phyloP scores from a whole-genome alignment of 176 grass and related monocot species.

The Thinopyrum elongatum region DNA sequence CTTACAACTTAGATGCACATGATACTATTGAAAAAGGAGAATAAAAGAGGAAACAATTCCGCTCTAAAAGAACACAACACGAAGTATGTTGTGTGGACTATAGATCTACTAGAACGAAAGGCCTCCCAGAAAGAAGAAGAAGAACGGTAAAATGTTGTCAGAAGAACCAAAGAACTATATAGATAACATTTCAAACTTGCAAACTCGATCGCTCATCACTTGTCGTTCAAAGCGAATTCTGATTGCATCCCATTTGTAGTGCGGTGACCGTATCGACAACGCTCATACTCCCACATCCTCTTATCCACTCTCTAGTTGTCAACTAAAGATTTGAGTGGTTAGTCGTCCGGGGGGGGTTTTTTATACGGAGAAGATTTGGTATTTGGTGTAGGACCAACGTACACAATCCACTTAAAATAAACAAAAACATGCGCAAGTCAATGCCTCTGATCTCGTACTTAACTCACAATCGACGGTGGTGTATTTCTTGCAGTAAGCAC shows the following conservation, averaged over 20 bases:
- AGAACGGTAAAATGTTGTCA: not conserved
- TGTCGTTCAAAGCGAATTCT: not conserved
- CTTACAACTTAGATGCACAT: too few relatives aligned
- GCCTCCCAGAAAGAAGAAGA: too few relatives aligned
- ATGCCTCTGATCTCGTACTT: not conserved
- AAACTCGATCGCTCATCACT: too few relatives aligned
- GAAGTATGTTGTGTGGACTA: too few relatives aligned
- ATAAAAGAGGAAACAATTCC: too few relatives aligned
- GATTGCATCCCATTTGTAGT: not conserved
- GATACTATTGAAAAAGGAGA: too few relatives aligned
- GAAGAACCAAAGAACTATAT: not conserved
- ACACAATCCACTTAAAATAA: not conserved
- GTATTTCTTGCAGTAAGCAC: not conserved
- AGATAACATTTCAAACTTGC: too few relatives aligned
- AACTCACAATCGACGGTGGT: not conserved
- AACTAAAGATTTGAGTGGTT: not conserved
- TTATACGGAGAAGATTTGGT: not conserved
- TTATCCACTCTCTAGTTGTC: not conserved
- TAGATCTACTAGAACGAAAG: too few relatives aligned
- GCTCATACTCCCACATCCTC: not conserved
- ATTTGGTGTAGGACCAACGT: not conserved
- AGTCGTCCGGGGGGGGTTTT: not conserved
- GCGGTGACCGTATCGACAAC: not conserved
- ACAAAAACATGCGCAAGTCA: not conserved
- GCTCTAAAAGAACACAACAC: too few relatives aligned